Conservation (phyloP, 1,284 basidiomycete genomes). For the Microbotryomycetes sp. region DNA sequence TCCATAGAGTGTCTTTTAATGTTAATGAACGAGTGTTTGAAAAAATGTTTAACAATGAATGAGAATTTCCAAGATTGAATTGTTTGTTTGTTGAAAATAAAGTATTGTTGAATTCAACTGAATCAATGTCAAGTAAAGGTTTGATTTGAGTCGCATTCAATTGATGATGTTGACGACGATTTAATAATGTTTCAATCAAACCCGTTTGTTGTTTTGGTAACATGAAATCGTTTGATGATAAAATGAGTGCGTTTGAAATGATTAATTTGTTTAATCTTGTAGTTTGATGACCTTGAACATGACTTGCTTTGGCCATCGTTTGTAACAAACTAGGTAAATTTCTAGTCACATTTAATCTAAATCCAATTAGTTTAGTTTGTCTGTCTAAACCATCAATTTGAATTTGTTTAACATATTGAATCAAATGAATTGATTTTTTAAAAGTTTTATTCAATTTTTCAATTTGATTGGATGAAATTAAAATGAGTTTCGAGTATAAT, state of each 20-base stretch:
- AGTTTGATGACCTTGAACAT: neutral
- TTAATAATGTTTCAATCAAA: no score
- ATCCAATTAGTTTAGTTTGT: neutral
- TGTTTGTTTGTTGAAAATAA: no score
- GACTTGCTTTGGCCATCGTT: neutral
- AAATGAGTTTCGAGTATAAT: neutral
- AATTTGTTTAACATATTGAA: neutral
- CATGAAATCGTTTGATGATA: neutral
- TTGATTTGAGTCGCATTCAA: no score
- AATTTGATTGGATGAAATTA: neutral
- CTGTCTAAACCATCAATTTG: neutral
- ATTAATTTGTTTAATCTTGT: neutral
- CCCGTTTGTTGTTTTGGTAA: no score
- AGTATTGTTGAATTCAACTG: no score
- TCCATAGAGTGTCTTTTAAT: no score
- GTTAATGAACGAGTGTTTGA: no score
- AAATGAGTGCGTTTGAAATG: neutral
- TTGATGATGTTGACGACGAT: no score
- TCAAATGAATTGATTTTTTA: neutral
- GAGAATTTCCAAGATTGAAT: no score
- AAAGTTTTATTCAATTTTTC: neutral
- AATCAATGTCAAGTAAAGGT: no score
- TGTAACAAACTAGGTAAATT: neutral
- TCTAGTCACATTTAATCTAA: neutral
- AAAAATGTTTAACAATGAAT: no score